phyloP scores from a whole-genome alignment of 2,329 filamentous ascomycete species.

The Paecilomyces fulvus region DNA sequence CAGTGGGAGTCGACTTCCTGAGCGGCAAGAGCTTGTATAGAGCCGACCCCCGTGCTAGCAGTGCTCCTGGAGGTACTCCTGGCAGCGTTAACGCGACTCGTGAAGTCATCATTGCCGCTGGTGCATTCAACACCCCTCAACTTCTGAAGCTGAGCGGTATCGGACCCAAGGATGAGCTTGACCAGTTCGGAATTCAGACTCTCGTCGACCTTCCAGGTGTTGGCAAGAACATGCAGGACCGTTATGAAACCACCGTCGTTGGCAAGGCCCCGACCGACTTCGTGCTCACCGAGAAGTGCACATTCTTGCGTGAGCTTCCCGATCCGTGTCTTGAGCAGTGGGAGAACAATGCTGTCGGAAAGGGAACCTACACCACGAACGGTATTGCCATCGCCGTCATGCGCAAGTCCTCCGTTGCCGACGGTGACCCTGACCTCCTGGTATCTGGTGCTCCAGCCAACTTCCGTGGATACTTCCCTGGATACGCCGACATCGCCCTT shows the following conservation, averaged over 20 bases:
- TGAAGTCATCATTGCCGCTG: slow-evolving; percentile 40
- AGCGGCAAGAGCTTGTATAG: slow-evolving; percentile 38
- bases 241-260: slow-evolving; percentile 48
- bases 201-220: slow-evolving; percentile 51
- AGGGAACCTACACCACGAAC: slow-evolving; percentile 41
- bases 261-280: slow-evolving; percentile 33
- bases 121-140: slow-evolving; percentile 56
- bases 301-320: slow-evolving; percentile 15
- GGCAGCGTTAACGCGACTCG: slow-evolving; percentile 32
- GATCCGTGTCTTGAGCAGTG: slow-evolving; percentile 40
- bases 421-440: slow-evolving; percentile 46
- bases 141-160: slow-evolving; percentile 55
- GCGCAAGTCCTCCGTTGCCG: slow-evolving; percentile 27
- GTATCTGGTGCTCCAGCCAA: slow-evolving; percentile 48
- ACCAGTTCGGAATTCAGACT: slow-evolving; percentile 42
- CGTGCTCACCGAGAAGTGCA: slow-evolving; percentile 21
- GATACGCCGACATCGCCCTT: slow-evolving; percentile 34
- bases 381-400: slow-evolving; percentile 46
- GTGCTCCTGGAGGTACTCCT: slow-evolving; percentile 19
- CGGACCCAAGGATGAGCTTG: slow-evolving; percentile 45
- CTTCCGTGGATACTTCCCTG: slow-evolving; percentile 45
- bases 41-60: slow-evolving; percentile 32
- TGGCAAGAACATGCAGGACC: slow-evolving; percentile 55
- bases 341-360: slow-evolving; percentile 28
- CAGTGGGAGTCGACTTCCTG: slow-evolving; percentile 41